Base-by-base conservation (phyloP, 768 basidiomycete genomes). In the Phallus indusiatus region DNA sequence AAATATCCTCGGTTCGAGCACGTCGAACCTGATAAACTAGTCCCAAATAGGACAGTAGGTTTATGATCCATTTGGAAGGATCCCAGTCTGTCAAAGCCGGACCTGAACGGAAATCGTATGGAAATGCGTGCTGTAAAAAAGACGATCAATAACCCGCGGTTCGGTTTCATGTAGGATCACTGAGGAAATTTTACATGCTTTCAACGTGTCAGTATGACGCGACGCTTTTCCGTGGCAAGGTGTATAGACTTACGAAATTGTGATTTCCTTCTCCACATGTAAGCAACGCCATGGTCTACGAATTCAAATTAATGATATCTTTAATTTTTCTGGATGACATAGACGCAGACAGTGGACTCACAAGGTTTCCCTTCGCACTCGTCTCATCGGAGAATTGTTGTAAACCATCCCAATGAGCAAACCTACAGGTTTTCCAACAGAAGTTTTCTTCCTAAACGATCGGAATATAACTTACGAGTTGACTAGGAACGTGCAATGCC, bases 311-410 rank as follows among this genome's bases (percentile, higher is more conserved):
- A n/a, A n/a, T n/a, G n/a, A n/a, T n/a, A n/a, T n/a, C n/a, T n/a
- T n/a, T n/a, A n/a, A n/a, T n/a, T n/a, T n/a, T n/a, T n/a, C n/a
- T n/a, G n/a, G n/a, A n/a, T n/a, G n/a, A n/a, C n/a, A n/a, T n/a
- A n/a, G n/a, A n/a, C n/a, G n/a, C n/a, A n/a, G n/a, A n/a, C n/a
- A n/a, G n/a, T n/a, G 42, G 3, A 64, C 81, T 61, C 63, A 90
- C 88, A 33, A 88, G 67, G 66, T 84, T 90, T 12, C 87, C 85
- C 65, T 82, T 72, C 0, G 89, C 90, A 2, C 86, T 86, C 64
- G 90, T 80, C 64, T 90, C 89, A 63, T 88, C 86, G 2, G 86
- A 83, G 66, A 88, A 90, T 0, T 84, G 86, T 63, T 90, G 88
- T 18, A 89, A 66, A 9, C 90, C 90, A 16, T 88, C 79, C 85